These are phyloP conservation scores for Nevesoporus exiguus DNA, from an alignment of 768 basidiomycete species.

Conservation along the genomic window DNA sequence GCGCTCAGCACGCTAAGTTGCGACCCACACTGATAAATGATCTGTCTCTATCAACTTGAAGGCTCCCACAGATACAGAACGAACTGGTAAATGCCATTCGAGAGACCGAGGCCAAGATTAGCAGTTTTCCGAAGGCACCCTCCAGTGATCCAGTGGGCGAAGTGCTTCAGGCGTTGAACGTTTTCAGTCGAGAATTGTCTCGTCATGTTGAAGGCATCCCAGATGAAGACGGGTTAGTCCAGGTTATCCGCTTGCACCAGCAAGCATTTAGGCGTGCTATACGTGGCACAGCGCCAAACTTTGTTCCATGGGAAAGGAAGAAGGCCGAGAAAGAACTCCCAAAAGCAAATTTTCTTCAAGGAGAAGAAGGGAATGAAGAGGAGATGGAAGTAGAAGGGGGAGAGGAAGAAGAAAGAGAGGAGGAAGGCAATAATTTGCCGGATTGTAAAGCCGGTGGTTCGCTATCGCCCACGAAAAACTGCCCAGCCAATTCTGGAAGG, in stretches of 20 bases:
- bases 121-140: background rate
- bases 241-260: constrained; percentile 47
- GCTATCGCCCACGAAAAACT: too few relatives aligned
- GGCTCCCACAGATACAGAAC: constrained; percentile 56
- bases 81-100: constrained; percentile 48
- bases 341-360: background rate
- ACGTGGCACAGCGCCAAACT: constrained; percentile 3
- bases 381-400: too few relatives aligned
- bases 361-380: background rate
- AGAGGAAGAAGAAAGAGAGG: too few relatives aligned
- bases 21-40: background rate
- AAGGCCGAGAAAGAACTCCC: background rate
- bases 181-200: background rate
- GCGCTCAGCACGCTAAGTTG: background rate
- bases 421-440: too few relatives aligned
- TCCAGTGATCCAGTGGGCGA: background rate
- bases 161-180: background rate
- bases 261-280: constrained; percentile 45
- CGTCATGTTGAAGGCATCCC: background rate
- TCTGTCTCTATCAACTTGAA: constrained; percentile 23
- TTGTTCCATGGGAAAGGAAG: background rate
- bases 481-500: too few relatives aligned
- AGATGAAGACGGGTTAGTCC: constrained; percentile 45
- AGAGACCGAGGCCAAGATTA: constrained; percentile 28
- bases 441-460: too few relatives aligned